Percentiles rank a stretch among this genome's conserved stretches.
Evolutionary conservation across 139 green algal species (phyloP).

Genomic region (Volvox africanus): DNA sequence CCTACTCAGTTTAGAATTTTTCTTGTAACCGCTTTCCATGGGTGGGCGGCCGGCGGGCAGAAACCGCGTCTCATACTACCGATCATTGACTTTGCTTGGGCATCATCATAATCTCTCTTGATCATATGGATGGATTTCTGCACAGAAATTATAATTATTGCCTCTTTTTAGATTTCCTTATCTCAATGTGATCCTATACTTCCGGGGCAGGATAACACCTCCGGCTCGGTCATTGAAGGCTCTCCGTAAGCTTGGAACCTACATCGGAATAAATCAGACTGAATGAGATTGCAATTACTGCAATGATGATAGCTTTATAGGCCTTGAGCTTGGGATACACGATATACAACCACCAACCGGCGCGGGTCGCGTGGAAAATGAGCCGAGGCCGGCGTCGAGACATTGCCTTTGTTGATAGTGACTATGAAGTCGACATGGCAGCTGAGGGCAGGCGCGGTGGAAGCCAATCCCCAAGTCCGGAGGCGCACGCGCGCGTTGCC

Average conservation of each 20-base stretch:
- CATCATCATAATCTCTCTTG: no score
- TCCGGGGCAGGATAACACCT: background rate
- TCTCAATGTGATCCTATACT: no score
- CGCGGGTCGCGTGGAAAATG: background rate
- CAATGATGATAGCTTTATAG: background rate
- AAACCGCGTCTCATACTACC: no score
- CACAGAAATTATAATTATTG: no score
- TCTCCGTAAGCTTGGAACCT: background rate
- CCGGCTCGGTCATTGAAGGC: background rate
- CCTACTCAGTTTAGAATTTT: no score
- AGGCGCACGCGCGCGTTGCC: background rate
- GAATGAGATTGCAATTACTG: background rate
- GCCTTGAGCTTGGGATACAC: background rate
- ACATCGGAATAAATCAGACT: background rate
- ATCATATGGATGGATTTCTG: no score
- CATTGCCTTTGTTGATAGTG: background rate
- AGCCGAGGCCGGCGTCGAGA: background rate
- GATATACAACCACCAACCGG: conserved; percentile 21
- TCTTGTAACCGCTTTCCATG: no score
- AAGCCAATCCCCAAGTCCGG: background rate
- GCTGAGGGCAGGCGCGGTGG: background rate
- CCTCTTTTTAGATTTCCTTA: no score
- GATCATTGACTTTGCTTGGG: no score
- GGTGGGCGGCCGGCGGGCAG: no score
- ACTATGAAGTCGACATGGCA: conserved; percentile 2